Conservation (phyloP, 1,284 basidiomycete species). For the Dichomitus squalens region DNA sequence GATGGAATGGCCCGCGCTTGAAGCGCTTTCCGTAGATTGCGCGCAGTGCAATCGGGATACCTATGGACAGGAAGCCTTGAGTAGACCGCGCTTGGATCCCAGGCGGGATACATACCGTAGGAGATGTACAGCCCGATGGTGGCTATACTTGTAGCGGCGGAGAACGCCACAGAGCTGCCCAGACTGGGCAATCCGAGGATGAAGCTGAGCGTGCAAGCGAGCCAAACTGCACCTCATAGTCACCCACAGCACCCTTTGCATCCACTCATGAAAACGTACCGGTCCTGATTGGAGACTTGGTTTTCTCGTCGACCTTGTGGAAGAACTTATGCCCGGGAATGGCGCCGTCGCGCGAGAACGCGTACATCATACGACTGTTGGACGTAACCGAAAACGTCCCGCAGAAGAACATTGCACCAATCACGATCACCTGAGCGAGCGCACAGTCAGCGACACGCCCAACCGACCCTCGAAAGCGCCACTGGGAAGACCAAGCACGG, state of each 20-base stretch:
- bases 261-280: conserved; percentile 39
- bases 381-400: conserved; percentile 77
- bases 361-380: conserved; percentile 82
- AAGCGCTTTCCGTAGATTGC: conserved; percentile 63
- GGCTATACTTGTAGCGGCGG: conserved; percentile 75
- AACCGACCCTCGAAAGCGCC: background rate
- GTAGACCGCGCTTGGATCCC: background rate
- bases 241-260: background rate
- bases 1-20: conserved; percentile 71
- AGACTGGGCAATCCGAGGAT: conserved; percentile 71
- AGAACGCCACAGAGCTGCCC: conserved; percentile 70
- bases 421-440: conserved; percentile 54
- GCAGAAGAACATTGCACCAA: conserved; percentile 74
- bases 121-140: conserved; percentile 80
- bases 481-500: background rate
- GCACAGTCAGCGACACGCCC: background rate
- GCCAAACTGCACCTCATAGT: conserved; percentile 56
- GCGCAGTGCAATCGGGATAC: conserved; percentile 68
- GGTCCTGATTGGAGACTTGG: conserved; percentile 67
- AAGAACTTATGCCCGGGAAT: conserved; percentile 70
- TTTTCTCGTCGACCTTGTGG: conserved; percentile 58
- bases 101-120: conserved; percentile 47
- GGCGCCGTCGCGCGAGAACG: conserved; percentile 72
- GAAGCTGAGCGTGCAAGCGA: conserved; percentile 77
- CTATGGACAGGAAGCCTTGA: conserved; percentile 33